These are phyloP conservation scores for Leersia perrieri DNA, from an alignment of 176 grass and related monocot species.

Conservation along the genomic window DNA sequence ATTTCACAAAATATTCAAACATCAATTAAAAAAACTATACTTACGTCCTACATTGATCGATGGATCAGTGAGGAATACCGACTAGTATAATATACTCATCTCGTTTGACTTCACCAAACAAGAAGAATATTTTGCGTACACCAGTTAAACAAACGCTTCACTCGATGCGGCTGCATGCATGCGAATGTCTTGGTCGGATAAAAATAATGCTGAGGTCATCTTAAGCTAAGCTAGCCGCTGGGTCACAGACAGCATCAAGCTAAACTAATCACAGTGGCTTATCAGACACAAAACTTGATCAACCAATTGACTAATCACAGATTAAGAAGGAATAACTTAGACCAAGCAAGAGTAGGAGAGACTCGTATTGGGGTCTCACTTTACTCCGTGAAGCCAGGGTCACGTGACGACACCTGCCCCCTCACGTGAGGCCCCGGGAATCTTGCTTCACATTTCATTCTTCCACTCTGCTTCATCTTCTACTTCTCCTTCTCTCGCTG, in stretches of 20 bases:
- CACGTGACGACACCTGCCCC: slow-evolving; percentile 55
- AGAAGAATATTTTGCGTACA: slow-evolving; percentile 54
- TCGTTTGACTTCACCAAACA: slow-evolving; percentile 52
- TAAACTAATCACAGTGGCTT: slow-evolving; percentile 13
- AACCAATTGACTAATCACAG: not conserved
- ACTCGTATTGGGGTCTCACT: slow-evolving; percentile 44
- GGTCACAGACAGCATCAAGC: not conserved
- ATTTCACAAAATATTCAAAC: not conserved
- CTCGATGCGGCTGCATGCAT: slow-evolving; percentile 37
- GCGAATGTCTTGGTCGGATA: slow-evolving; percentile 58
- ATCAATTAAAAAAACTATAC: not conserved
- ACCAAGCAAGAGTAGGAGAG: not conserved
- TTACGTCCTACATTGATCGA: not conserved
- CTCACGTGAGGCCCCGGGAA: slow-evolving; percentile 71
- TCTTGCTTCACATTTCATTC: slow-evolving; percentile 49
- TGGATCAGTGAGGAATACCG: not conserved
- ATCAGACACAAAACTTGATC: not conserved
- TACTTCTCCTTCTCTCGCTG: not conserved
- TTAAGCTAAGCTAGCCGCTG: not conserved
- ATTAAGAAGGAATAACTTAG: no score
- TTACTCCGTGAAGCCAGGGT: slow-evolving; percentile 53
- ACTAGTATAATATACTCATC: not conserved
- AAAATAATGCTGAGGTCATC: slow-evolving; percentile 35
- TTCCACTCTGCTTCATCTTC: not conserved
- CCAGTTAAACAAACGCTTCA: slow-evolving; percentile 19